Base-by-base conservation (phyloP, 202 grass and related monocot species). In the Carex sylvatica region DNA sequence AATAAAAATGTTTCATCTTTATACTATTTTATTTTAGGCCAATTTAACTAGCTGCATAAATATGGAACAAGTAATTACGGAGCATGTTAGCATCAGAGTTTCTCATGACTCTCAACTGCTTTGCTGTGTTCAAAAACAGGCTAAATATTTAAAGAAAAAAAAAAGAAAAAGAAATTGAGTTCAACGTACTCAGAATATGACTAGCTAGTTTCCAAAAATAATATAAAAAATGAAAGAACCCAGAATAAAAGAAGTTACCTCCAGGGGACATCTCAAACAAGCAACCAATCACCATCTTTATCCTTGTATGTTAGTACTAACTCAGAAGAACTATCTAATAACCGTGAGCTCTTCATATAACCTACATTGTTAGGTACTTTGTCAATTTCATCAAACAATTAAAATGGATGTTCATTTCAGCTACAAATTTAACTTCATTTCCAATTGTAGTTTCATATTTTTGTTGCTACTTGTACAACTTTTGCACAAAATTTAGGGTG, bases 181-280 rank as follows among this genome's bases (percentile, higher is more conserved):
- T 26, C 49, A 19, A 22, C 61, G 24, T 51, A 56, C 11, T 20
- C 15, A 44, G 31, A 51, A 82, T 36, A 33, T 65, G 16, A 11
- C 26, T 11, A 31, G n/a, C 12, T 19, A 58, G 15, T 28, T 59
- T 62, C 30, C 71, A 78, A 52, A 49, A 38, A 7, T 33, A 33
- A 40, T 72, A n/a, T 44, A 14, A 66, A 82, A 61, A 61, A 84
- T 65, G 15, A 4, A 35, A 52, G 20, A 59, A 77, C 38, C 1
- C 35, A 83, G 19, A 69, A 64, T 38, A 38, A 54, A 36, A 62
- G 49, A 9, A 9, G 1, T 20, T 88, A 88, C 87, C 68, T 74
- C 87, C 87, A 88, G 6, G 87, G 87, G 10, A 88, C 87, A 78
- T 88, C 87, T 47, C 87, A 83, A 62, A 88, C 78, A 70, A 88